Base-by-base conservation (phyloP, 768 basidiomycete genomes). In the Mycena polygramma region DNA sequence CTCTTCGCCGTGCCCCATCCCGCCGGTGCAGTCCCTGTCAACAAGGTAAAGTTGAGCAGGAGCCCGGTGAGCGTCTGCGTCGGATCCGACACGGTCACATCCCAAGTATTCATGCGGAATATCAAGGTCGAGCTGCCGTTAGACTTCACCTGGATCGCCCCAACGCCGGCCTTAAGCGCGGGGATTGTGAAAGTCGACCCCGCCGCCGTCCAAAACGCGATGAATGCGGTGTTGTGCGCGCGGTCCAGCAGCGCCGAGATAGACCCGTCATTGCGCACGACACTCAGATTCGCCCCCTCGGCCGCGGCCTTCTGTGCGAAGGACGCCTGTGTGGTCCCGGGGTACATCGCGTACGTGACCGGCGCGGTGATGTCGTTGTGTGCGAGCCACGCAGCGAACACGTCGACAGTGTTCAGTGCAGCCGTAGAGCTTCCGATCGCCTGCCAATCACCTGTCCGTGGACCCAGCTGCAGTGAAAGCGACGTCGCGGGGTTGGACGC, bases 1-100 rank as follows among this genome's bases (percentile, higher is more conserved):
- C 79, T 83, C 63, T 76, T 81, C 1, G 78, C 80, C 1, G 80
- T 79, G 6, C 68, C 66, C 43, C 81, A 82, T 15, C 78, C 81
- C 6, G 76, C 36, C 26, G 75, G 76, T 24, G 67, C 67, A 4
- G 51, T 69, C 22, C 73, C 75, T 4, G 72, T 71, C 60, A 75
- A 72, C 36, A 77, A 62, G 26, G 76, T 78, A 22, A 81, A 72
- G 59, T 74, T 80, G 36, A 87, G 55, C 2, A 59, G 45, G 15
- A 73, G 37, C 14, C 75, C 76, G 11, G 69, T 54, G 20, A 84
- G 72, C 24, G 80, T 78, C 74, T 87, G 85, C 30, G 84, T 84
- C 15, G 88, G 88, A 72, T 89, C 88, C 0, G 88, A 81, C 13
- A 87, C 81, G 0, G 84, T 86, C 66, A 89, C 70, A 36, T 74